Conservation (phyloP, 2,329 filamentous ascomycete species). For the Pseudocercospora fijiensis region DNA sequence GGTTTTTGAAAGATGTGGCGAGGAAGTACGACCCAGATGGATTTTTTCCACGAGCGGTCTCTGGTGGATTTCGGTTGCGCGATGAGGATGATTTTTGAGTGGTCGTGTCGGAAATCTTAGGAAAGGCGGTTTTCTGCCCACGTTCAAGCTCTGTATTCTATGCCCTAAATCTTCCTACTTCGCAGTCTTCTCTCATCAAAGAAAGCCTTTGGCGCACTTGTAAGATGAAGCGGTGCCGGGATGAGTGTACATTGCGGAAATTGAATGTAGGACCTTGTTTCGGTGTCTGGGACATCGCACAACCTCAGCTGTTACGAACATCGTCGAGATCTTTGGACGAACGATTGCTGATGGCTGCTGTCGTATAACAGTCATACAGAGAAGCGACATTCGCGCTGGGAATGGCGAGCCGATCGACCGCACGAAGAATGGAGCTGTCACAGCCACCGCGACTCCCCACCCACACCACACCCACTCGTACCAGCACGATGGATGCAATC, state of each 20-base stretch:
- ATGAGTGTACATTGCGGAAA: conserved; percentile 43
- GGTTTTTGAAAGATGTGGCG: conserved; percentile 11
- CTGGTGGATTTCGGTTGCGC: conserved; percentile 17
- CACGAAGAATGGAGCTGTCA: no score
- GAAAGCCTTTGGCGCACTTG: background rate
- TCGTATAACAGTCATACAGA: background rate
- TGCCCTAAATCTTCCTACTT: background rate
- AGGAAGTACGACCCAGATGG: conserved; percentile 21
- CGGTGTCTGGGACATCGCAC: background rate
- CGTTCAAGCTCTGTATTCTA: background rate
- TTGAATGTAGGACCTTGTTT: background rate
- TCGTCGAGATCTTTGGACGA: no score
- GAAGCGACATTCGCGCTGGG: no score
- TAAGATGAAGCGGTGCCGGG: conserved; percentile 26
- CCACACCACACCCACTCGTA: no score
- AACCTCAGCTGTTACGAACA: background rate
- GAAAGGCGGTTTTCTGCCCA: no score
- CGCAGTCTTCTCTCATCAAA: background rate
- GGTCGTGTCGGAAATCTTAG: no score
- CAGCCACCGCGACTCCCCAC: no score
- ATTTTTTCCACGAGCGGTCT: conserved; percentile 16
- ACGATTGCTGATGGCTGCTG: background rate
- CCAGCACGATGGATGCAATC: no score
- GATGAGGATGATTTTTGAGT: background rate
- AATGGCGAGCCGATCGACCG: no score